Base-by-base conservation (phyloP, 331 rosid genomes). In the Acacia concinna region DNA sequence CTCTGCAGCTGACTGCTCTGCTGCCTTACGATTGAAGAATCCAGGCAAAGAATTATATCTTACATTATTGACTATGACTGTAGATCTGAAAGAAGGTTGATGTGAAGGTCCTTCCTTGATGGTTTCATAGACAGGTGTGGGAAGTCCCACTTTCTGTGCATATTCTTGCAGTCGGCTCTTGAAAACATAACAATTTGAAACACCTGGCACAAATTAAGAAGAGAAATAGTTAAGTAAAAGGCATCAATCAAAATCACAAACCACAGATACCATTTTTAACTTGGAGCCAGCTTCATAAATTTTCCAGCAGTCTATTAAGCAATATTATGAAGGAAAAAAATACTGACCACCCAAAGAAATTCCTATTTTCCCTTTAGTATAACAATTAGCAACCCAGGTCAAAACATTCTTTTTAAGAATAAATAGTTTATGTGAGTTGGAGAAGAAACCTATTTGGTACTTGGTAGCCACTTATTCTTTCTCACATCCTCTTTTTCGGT, bases 1-100 rank as follows among this genome's bases (percentile, higher is more conserved):
- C 85, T 96, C 99, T 0, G 99, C 97, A 71, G 98, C 99, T 15
- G 96, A 96, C 84, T 96, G 98, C 84, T 96, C 97, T 31, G 99
- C 98, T 32, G 91, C 93, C 78, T 96, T 96, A 2, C 97, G 94
- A 83, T 91, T 91, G 81, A 81, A 82, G 79, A 96, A 96, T 2
- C 98, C 98, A 46, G 88, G 81, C 85, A 96, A 85, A 32, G 99
- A 93, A 75, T 90, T 85, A 63, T 93, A 91, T 59, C 92, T 83
- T 57, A 87, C 82, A 68, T 87, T 82, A 44, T 91, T 89, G 59
- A 96, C 85, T 27, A 86, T 77, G 78, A 96, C 99, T 3, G 96
- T 82, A 25, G 97, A 96, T 87, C 84, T 85, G 78, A 96, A 96
- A 60, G 81, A 91, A 35, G 99, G 99, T 75, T 91, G 92, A 70